A percentile compares a stretch with the other conserved stretches of the same genome.
Evolutionary conservation across 2,329 filamentous ascomycete species (phyloP).

Genomic region (Drechslerella coelobrocha): DNA sequence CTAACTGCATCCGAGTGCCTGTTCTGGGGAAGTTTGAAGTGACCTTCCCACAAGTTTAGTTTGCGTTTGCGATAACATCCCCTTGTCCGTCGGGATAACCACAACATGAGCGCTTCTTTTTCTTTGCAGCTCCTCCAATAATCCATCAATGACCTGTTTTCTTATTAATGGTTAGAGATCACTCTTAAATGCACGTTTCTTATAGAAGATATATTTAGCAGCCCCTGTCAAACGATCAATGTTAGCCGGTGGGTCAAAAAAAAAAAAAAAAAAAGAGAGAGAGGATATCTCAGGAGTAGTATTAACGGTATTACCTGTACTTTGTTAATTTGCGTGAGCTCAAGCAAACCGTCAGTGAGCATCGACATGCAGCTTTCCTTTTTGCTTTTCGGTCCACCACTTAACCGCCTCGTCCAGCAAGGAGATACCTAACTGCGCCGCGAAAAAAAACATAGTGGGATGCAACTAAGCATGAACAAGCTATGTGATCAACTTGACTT

Average conservation of each 20-base stretch:
- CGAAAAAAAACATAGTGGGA: slow-evolving; percentile 6
- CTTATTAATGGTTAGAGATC: too few species aligned
- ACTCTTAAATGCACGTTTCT: too few species aligned
- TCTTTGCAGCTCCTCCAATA: not conserved
- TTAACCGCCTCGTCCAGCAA: slow-evolving; percentile 42
- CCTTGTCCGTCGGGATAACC: slow-evolving; percentile 45
- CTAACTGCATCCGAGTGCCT: slow-evolving; percentile 35
- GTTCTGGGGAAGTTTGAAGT: slow-evolving; percentile 37
- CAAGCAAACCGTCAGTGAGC: too few species aligned
- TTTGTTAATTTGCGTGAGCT: too few species aligned
- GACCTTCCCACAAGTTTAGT: slow-evolving; percentile 34
- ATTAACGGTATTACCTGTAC: too few species aligned
- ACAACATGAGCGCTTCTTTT: slow-evolving; percentile 6
- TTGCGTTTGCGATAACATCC: slow-evolving; percentile 45
- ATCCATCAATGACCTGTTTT: too few species aligned
- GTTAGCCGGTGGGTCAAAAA: not conserved
- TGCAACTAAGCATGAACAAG: slow-evolving; percentile 24
- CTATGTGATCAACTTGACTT: too few species aligned
- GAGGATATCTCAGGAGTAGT: too few species aligned
- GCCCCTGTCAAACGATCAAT: slow-evolving; percentile 3
- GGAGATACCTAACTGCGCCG: slow-evolving; percentile 28
- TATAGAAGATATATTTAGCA: not conserved
- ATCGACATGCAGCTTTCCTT: not conserved
- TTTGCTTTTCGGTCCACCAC: slow-evolving; percentile 17
- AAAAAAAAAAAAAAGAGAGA: too few species aligned